phyloP scores from a whole-genome alignment of 2,329 filamentous ascomycete species.

The Trematosphaeria pertusa region DNA sequence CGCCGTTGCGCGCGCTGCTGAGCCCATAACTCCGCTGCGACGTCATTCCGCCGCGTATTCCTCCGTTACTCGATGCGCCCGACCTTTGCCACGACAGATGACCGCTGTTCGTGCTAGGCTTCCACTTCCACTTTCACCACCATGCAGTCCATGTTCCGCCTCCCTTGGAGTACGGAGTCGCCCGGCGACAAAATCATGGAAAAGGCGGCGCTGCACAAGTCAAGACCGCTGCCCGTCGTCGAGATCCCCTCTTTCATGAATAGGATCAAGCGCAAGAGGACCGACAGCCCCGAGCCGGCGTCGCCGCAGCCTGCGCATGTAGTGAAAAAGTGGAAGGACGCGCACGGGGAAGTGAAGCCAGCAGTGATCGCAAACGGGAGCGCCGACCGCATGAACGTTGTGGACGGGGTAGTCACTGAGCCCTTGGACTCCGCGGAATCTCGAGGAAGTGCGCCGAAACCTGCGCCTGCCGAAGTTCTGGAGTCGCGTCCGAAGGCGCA shows the following conservation, averaged over 20 bases:
- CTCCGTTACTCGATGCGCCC: slow-evolving; percentile 39
- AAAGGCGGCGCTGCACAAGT: slow-evolving; percentile 50
- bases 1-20: slow-evolving; percentile 23
- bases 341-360: slow-evolving; percentile 42
- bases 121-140: slow-evolving; percentile 38
- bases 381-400: slow-evolving; percentile 17
- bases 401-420: slow-evolving; percentile 27
- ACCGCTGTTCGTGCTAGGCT: slow-evolving; percentile 44
- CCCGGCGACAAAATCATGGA: slow-evolving; percentile 53
- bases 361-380: slow-evolving; percentile 19
- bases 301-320: slow-evolving; percentile 40
- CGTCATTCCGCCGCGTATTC: slow-evolving; percentile 39
- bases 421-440: slow-evolving; percentile 19
- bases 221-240: slow-evolving; percentile 53
- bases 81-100: slow-evolving; percentile 47
- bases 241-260: slow-evolving; percentile 55
- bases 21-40: slow-evolving; percentile 28
- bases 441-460: slow-evolving; percentile 21
- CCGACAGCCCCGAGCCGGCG: slow-evolving; percentile 55
- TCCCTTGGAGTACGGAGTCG: slow-evolving; percentile 56
- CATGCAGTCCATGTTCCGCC: slow-evolving; percentile 61
- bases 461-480: slow-evolving; percentile 28
- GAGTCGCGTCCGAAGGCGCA: slow-evolving; percentile 37
- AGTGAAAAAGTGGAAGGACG: slow-evolving; percentile 49
- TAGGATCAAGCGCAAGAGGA: slow-evolving; percentile 66